Conservation (phyloP, 345 rosid species). For the Jatropha curcas region DNA sequence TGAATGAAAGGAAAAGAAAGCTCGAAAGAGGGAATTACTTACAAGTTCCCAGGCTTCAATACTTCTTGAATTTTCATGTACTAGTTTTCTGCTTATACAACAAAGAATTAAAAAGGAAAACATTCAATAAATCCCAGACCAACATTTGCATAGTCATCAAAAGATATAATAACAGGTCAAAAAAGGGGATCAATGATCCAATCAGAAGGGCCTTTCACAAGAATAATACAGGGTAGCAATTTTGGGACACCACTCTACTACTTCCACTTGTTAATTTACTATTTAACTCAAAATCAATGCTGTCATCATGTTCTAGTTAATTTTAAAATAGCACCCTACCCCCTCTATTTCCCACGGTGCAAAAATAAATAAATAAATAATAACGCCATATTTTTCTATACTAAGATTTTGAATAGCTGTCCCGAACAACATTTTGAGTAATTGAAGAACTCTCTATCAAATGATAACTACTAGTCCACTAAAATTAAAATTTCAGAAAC, state of each 20-base stretch:
- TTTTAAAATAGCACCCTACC: not conserved
- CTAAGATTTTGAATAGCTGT: too few species aligned
- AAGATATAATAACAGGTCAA: not conserved
- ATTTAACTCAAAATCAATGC: not conserved
- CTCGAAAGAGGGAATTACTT: slow-evolving; percentile 25
- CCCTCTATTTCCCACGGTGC: not conserved
- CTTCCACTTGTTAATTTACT: not conserved
- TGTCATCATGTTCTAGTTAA: not conserved
- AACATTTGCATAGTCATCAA: not conserved
- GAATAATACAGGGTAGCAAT: not conserved
- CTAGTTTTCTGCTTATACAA: slow-evolving; percentile 51
- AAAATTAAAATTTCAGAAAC: not conserved
- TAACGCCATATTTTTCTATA: not conserved
- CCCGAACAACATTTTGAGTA: not conserved
- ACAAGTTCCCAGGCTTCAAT: slow-evolving; percentile 86
- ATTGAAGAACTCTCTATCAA: not conserved
- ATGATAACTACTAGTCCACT: not conserved
- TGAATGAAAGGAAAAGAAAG: not conserved
- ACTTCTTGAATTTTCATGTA: slow-evolving; percentile 42
- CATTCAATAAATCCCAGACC: not conserved
- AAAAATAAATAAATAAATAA: too few species aligned
- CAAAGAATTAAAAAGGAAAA: not conserved
- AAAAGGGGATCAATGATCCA: not conserved
- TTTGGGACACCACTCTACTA: not conserved
- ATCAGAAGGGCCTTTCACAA: not conserved